phyloP scores from a whole-genome alignment of 768 basidiomycete species.

The Leccinum broughii region DNA sequence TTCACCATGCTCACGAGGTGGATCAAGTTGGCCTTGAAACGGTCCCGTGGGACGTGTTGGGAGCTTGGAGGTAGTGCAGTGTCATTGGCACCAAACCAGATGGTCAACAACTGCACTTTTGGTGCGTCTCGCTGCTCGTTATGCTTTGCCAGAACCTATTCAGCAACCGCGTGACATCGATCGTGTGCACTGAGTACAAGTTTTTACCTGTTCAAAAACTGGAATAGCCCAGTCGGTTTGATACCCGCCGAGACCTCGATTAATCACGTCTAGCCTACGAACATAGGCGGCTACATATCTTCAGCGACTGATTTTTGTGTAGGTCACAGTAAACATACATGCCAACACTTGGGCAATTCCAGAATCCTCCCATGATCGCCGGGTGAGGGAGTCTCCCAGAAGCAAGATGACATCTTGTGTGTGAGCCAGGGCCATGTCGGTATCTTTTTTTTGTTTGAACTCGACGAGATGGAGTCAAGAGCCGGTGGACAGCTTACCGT shows the following conservation, averaged over 20 bases:
- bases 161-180: background rate
- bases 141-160: slow-evolving; percentile 59
- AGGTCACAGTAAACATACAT: slow-evolving; percentile 17
- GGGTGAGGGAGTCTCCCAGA: slow-evolving; percentile 83
- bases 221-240: slow-evolving; percentile 86
- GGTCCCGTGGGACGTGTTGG: slow-evolving; percentile 75
- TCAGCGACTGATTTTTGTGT: background rate
- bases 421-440: slow-evolving; percentile 49
- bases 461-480: background rate
- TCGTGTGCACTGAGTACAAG: background rate
- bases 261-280: slow-evolving; percentile 82
- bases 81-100: slow-evolving; percentile 95
- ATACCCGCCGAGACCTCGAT: slow-evolving; percentile 83
- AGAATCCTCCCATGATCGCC: slow-evolving; percentile 57
- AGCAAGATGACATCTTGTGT: slow-evolving; percentile 70
- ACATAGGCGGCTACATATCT: slow-evolving; percentile 64
- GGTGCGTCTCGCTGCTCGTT: slow-evolving; percentile 49
- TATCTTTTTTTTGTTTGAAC: background rate
- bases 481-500: no score
- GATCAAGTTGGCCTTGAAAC: slow-evolving; percentile 64
- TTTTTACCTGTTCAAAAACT: slow-evolving; percentile 68
- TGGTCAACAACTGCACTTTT: slow-evolving; percentile 68
- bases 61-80: slow-evolving; percentile 62
- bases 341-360: slow-evolving; percentile 72
- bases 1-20: slow-evolving; percentile 63